Evolutionary conservation across 1,284 basidiomycete genomes (phyloP), one percentile per base, ranked within the genome.

Genomic region (Heterobasidion parviporum): DNA sequence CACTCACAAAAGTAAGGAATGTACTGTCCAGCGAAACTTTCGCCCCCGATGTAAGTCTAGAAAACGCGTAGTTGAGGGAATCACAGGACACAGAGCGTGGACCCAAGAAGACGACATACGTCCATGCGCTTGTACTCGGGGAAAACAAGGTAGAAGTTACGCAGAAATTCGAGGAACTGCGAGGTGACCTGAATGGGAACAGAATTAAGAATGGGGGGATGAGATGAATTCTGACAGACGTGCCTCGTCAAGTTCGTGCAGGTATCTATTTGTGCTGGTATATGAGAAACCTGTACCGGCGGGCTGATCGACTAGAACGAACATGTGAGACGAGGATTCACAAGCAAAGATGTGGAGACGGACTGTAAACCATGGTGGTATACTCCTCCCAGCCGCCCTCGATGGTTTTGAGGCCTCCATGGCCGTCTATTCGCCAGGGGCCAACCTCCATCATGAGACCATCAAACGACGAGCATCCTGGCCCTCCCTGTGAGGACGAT

Each of bases 331-430:
- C n/a, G n/a, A 8, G 16, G 35, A 50, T 14, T 18, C n/a, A 50
- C 49, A 43, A 51, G 8, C 6, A 20, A 14, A 16, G 35, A 36
- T 4, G 16, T 7, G 45, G 44, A 54, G 6, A 74, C 88, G 68
- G 61, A 95, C 94, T 73, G 66, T 92, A 99, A 56, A 99, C 84
- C 72, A 99, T 85, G 50, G 92, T 96, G n/a, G 92, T 89, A 67
- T 96, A 99, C 70, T 99, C 97, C 69, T 99, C 96, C 96, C 96
- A 99, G 6, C 94, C 94, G 32, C 94, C 94, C 59, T 95, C 88
- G 7, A 84, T 77, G 54, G 86, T 82, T 60, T 82, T 82, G 57
- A 98, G 78, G 14, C 88, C 85, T 26, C 89, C 89, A n/a, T 87
- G 75, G 6, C 84, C 86, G 70, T 92, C 88, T 62, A 87, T 77